Percentiles rank a stretch among this genome's conserved stretches.
Evolutionary conservation across 371 early-diverging fungal genomes (phyloP).

Genomic region (Globomyces sp.): DNA sequence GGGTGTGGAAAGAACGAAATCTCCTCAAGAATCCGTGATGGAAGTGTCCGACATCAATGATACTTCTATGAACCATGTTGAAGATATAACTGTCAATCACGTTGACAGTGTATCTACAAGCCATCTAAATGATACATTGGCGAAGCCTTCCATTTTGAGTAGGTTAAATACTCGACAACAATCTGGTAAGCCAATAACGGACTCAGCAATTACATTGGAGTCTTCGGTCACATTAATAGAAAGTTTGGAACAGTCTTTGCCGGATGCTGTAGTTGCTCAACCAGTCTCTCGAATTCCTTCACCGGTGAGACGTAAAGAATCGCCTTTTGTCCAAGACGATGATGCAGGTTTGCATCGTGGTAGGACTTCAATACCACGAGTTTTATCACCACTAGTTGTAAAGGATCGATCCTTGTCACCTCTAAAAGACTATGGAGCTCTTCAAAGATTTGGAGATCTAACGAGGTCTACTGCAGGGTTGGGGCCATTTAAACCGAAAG

Average conservation of each 20-base stretch:
- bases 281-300: constrained; percentile 11
- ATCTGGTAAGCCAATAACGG: no score
- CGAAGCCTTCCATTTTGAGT: neutral
- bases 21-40: neutral
- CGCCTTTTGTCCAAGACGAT: neutral
- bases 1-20: no score
- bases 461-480: neutral
- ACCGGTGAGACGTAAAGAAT: neutral
- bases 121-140: neutral
- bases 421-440: neutral
- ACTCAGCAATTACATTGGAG: no score
- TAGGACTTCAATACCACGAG: neutral
- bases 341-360: constrained; percentile 3
- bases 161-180: neutral
- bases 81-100: neutral
- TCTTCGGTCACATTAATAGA: no score
- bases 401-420: constrained; percentile 12
- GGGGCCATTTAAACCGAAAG: neutral
- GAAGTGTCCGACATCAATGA: neutral
- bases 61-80: neutral
- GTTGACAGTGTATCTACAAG: neutral
- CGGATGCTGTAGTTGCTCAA: neutral
- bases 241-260: no score
- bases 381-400: constrained; percentile 10
- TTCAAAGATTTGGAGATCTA: neutral